These are phyloP conservation scores for Sechiopsis laciniata DNA, from an alignment of 306 rosid species.

Conservation along the genomic window DNA sequence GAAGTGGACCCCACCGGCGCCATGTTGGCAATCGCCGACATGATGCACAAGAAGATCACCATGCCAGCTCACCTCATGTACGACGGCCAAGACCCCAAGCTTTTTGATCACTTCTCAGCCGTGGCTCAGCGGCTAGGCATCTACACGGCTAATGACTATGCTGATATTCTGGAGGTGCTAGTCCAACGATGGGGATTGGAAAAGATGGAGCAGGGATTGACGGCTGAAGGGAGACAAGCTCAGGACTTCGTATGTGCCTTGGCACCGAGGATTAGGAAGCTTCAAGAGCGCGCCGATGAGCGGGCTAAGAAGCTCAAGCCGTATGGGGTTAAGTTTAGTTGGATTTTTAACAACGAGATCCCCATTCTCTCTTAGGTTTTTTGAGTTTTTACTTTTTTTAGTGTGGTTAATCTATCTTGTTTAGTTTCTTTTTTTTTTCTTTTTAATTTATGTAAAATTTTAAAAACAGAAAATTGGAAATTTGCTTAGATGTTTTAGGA, in stretches of 20 bases:
- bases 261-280: conserved; percentile 47
- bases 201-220: conserved; percentile 41
- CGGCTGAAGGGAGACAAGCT: conserved; percentile 35
- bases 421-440: no score
- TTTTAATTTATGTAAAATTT: not conserved
- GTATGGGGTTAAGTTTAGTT: conserved; percentile 42
- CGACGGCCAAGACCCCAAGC: conserved; percentile 48
- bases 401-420: no score
- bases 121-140: conserved; percentile 55
- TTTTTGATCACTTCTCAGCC: conserved; percentile 49
- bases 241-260: conserved; percentile 51
- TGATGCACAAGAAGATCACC: conserved; percentile 61
- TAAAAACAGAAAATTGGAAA: no score
- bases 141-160: conserved; percentile 55
- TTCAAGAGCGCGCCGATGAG: conserved; percentile 49
- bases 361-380: not conserved
- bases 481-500: no score
- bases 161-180: conserved; percentile 46
- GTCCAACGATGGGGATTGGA: conserved; percentile 50
- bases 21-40: conserved; percentile 48
- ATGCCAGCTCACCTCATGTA: conserved; percentile 67
- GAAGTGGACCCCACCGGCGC: conserved; percentile 52
- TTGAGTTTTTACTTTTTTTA: not conserved
- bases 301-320: conserved; percentile 38
- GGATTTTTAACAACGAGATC: conserved; percentile 40